Base-by-base conservation (phyloP, 2,329 filamentous ascomycete species). In the Penicillium fuscoglaucum region DNA sequence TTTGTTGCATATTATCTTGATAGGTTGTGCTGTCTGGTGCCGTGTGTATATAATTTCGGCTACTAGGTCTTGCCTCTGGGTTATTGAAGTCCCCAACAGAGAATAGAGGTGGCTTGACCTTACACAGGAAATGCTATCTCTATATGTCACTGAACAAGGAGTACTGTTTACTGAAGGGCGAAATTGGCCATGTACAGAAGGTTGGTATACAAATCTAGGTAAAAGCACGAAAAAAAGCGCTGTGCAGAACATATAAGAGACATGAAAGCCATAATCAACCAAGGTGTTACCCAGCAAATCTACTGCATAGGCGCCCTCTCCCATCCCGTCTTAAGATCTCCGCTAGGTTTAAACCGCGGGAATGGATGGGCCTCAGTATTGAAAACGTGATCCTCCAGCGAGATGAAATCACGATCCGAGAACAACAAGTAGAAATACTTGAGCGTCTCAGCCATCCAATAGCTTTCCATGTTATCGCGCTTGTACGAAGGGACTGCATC, bases 351-450 rank as follows among this genome's bases (percentile, higher is more conserved):
- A 72, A 99, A 99, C 40, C 89, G 82, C 8, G 95, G 95, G 59
- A 99, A 83, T 1, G 90, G 86, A 75, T 99, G 95, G 1, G 92
- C 95, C 78, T 99, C 95, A 1, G 95, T 99, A 74, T 99, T 99
- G 72, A 98, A 87, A 40, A 99, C 92, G 28, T 96, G 82, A 68
- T 93, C 85, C 67, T 95, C 90, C 33, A 99, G 82, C 2, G 93
- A 91, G 43, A 98, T 80, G 39, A 97, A 76, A 60, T 96, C 90
- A 63, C 88, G 82, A 4, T 90, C 87, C 2, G 91, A 93, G 78
- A 99, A 99, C 35, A 99, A 82, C 41, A 99, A 85, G 75, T 96
- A 99, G 74, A 99, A 90, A 74, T 99, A 99, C 78, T 99, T 99
- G 45, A 99, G 81, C 24, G 95, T 99, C 79, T 99, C 95, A 47